Evolutionary conservation across 108 stramenopile genomes (phyloP).

Genomic region (Pseudonitzschia multiseries): DNA sequence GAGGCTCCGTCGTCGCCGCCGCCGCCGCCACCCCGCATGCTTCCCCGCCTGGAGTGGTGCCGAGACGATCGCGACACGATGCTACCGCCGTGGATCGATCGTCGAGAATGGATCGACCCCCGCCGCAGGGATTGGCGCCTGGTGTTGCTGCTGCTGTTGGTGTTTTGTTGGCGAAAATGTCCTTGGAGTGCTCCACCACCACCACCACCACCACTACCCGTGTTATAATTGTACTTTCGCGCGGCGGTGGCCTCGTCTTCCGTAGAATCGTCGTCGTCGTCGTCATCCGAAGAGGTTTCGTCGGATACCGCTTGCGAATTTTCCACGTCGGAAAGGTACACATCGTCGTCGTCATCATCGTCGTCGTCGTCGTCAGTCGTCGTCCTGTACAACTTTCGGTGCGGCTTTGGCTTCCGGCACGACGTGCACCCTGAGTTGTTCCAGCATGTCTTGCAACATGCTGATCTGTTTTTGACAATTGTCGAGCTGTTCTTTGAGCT

Average conservation of each 20-base stretch:
- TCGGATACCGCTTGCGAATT: not conserved
- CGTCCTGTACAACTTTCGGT: not conserved
- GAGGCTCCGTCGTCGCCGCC: conserved; percentile 36
- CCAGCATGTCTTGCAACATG: conserved; percentile 43
- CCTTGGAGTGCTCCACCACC: conserved; percentile 4
- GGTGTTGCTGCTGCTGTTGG: not conserved
- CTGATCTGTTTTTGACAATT: conserved; percentile 45
- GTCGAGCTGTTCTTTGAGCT: conserved; percentile 40
- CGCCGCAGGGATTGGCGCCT: conserved; percentile 14
- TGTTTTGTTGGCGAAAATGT: not conserved
- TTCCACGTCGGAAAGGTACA: conserved; percentile 9
- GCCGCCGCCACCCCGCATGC: conserved; percentile 36
- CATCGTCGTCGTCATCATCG: conserved; percentile 33
- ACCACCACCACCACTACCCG: no score
- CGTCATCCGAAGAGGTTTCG: not conserved
- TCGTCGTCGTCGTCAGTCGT: no score
- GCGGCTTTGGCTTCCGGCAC: not conserved
- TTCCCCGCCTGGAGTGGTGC: conserved; percentile 35
- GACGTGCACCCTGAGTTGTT: conserved; percentile 31
- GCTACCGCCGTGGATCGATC: conserved; percentile 18
- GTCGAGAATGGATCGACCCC: conserved; percentile 24
- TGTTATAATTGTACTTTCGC: conserved; percentile 22
- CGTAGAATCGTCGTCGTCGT: not conserved
- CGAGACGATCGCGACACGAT: conserved; percentile 34
- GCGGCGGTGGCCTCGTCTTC: not conserved